Base-by-base conservation (phyloP, 169 alveolate species). In the Ichthyophthirius multifiliis region DNA sequence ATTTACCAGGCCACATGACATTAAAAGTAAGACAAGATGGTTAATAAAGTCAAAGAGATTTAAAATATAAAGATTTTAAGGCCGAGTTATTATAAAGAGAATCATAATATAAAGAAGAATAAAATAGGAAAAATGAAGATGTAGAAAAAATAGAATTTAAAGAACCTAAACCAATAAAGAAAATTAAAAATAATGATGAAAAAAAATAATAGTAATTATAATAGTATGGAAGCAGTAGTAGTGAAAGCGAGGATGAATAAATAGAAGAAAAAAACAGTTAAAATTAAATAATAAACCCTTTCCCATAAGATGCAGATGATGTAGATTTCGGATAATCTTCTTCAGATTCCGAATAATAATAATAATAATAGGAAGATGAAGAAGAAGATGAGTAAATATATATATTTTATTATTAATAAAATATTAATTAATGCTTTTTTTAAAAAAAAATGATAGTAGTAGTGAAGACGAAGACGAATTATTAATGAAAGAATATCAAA, bases 401-500 rank as follows among this genome's bases (percentile, higher is more conserved):
- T n/a, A n/a, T 6, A n/a, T 45, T 45, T 5, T 45, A 5, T 5
- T 4, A 10, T n/a, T 45, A 45, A 5, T 6, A 5, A 3, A 45
- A 10, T 5, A 45, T 5, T 5, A 5, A 45, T 4, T 45, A 45
- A 45, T 27, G 15, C 13, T 45, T 45, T 5, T 45, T 6, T 45
- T 5, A n/a, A n/a, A 5, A 3, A 45, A 4, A 20, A 65, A 48
- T 63, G 31, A 48, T 2, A 71, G 75, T 13, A 45, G 37, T 71
- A 75, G 65, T 34, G 62, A 89, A 3, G 94, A 87, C 34, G 95
- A 93, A 43, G 98, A 97, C 41, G 98, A 95, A 74, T 96, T 92
- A 76, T 86, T 97, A 47, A 80, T 97, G 92, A 76, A 94, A 65
- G 99, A 97, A 81, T 91, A 94, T 71, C 97, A 94, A 87, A 97